Evolutionary conservation across 2,329 filamentous ascomycete species (phyloP), one percentile per base, ranked within the genome.

Genomic region (Orbilia brochopaga): DNA sequence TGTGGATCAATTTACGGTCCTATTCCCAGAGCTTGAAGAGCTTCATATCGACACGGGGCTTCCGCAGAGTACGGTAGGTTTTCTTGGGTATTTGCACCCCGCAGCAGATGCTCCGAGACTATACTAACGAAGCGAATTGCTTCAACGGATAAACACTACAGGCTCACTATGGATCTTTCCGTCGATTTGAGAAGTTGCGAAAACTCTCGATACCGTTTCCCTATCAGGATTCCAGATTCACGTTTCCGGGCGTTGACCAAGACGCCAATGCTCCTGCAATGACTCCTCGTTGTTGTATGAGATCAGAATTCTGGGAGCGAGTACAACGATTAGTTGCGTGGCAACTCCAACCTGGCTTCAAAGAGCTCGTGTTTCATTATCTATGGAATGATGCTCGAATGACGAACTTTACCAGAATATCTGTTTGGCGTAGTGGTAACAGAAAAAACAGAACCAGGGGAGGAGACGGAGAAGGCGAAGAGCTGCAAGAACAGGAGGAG

Each of bases 171-270:
- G 15, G 19, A 1, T 1, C 5, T 44, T 62, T 4, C 11, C 11
- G 8, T 52, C n/a, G n/a, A n/a, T n/a, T n/a, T n/a, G n/a, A n/a
- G n/a, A n/a, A 46, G 1, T 57, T 69, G 2, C 57, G 35, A 21
- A 35, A 8, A 2, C 19, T 69, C 30, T 57, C 57, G 11, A 44
- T 69, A 7, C 57, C 51, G 2, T 69, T 56, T 35, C 54, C 52
- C 1, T 64, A 64, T 30, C 13, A 17, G 7, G 21, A 27, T 13
- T 4, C 32, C 50, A 32, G 21, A 32, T 2, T 53, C n/a, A 8
- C 46, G 46, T 4, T 5, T 4, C 11, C 7, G 15, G 1, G 23
- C 15, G 40, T 3, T n/a, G 40, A 46, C 13, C n/a, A n/a, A 24
- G 17, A 35, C 8, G 10, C 4, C 17, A 6, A 30, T 19, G 5